A percentile compares a stretch with the other conserved stretches of the same genome.
phyloP scores from a whole-genome alignment of 2,329 filamentous ascomycete species.

The Penicillium sp. region DNA sequence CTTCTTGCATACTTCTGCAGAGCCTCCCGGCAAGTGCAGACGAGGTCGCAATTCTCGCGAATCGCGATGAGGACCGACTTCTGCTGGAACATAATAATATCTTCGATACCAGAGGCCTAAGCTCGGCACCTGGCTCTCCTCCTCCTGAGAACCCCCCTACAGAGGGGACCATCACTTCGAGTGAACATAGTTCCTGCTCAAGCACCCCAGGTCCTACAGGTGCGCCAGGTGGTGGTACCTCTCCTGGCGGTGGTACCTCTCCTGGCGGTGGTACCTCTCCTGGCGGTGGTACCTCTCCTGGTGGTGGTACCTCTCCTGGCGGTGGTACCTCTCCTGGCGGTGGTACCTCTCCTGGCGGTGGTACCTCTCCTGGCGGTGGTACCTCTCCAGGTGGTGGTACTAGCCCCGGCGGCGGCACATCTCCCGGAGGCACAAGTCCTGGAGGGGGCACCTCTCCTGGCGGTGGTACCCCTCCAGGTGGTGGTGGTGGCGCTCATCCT shows the following conservation, averaged over 20 bases:
- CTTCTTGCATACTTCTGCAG: constrained; percentile 23
- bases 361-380: not conserved
- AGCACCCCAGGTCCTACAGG: not conserved
- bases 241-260: not conserved
- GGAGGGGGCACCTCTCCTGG: not conserved
- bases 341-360: not conserved
- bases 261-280: not conserved
- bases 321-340: not conserved
- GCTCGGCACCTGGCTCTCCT: constrained; percentile 3
- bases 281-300: not conserved
- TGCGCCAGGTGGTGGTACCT: not conserved
- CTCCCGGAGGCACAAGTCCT: not conserved
- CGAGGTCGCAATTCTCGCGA: constrained; percentile 4
- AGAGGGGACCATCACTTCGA: not conserved
- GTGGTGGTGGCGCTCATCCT: not conserved
- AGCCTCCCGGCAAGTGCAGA: constrained; percentile 11
- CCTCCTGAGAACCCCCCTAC: constrained; percentile 1
- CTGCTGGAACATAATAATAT: constrained; percentile 8
- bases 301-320: not conserved
- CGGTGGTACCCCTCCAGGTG: not conserved
- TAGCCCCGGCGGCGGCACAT: not conserved
- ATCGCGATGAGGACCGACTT: not conserved
- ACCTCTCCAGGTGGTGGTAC: not conserved
- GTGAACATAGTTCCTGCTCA: not conserved
- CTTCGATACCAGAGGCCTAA: constrained; percentile 4